Evolutionary conservation across 2,329 filamentous ascomycete genomes (phyloP), one percentile per base, ranked within the genome.

Genomic region (Apiospora marii): DNA sequence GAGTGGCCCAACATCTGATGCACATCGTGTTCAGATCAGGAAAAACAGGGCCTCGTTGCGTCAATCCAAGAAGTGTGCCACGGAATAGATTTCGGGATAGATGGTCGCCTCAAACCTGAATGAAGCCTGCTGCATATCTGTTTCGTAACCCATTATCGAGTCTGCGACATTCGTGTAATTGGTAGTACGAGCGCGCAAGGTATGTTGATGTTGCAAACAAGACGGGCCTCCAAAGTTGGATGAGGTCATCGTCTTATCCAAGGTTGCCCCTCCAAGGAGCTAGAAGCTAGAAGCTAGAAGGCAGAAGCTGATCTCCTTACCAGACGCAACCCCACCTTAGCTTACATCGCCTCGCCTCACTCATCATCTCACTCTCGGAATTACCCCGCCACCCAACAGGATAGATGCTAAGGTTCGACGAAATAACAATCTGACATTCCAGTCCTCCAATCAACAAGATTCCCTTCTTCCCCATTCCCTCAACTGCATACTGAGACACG

Each of bases 251-350:
- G 58, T 41, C 58, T 41, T n/a, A 41, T 64, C 34, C 58, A 64
- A 64, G 58, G 14, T 34, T 16, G 24, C 51, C 12, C 24, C 24
- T 30, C 24, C n/a, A 14, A 27, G 12, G 10, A 53, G n/a, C n/a
- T 27, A 4, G 8, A 30, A 30, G 27, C 27, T 30, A 30, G 27
- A 30, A 30, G 27, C 27, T 30, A 27, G 12, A 10, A 53, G n/a
- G 8, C 13, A 4, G 8, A 24, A 13, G 22, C n/a, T 27, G 10
- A 51, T 24, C 49, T 51, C 24, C 13, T 27, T 51, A 27, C 7
- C n/a, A 51, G 49, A 51, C 24, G 14, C 51, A 61, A 61, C 58
- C 58, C 58, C 58, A 64, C 58, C 58, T 41, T 41, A 41, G 58
- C 58, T 64, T 64, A 64, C 58, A 49, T n/a, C 5, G 46, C 34